Conservation (phyloP, 2,329 filamentous ascomycete species). For the Elsinoe arachidis region DNA sequence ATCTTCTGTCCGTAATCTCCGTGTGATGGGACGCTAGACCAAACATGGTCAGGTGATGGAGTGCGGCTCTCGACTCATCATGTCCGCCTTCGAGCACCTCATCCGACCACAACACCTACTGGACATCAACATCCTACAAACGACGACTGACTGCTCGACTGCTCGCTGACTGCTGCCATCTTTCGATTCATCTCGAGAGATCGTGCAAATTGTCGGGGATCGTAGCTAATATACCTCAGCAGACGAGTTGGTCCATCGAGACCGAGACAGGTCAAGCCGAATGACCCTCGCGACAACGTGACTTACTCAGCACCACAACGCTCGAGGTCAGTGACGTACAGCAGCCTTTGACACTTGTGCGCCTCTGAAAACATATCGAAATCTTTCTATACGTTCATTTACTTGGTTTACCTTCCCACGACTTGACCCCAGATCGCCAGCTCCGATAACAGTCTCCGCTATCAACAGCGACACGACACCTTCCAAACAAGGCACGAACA, state of each 20-base stretch:
- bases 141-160: conserved; percentile 6
- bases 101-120: conserved; percentile 1
- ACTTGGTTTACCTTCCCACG: not conserved
- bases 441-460: not conserved
- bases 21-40: not conserved
- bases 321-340: conserved; percentile 8
- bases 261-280: conserved; percentile 11
- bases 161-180: not conserved
- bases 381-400: not conserved
- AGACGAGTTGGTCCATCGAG: conserved; percentile 9
- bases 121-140: not conserved
- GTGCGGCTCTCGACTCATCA: conserved; percentile 7
- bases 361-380: not conserved
- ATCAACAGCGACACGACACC: conserved; percentile 2
- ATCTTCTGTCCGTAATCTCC: conserved; percentile 1
- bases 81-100: conserved; percentile 2
- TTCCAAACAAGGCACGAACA: not conserved
- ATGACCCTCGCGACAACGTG: conserved; percentile 13
- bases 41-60: not conserved
- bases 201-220: not conserved
- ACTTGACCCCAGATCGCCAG: conserved; percentile 10
- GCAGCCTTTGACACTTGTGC: not conserved
- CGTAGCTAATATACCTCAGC: conserved; percentile 9
- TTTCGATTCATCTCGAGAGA: not conserved
- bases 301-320: conserved; percentile 12